Percentiles rank a stretch among this genome's conserved stretches.
phyloP scores from a whole-genome alignment of 1,284 basidiomycete species.

The Vanrija pseudolonga region DNA sequence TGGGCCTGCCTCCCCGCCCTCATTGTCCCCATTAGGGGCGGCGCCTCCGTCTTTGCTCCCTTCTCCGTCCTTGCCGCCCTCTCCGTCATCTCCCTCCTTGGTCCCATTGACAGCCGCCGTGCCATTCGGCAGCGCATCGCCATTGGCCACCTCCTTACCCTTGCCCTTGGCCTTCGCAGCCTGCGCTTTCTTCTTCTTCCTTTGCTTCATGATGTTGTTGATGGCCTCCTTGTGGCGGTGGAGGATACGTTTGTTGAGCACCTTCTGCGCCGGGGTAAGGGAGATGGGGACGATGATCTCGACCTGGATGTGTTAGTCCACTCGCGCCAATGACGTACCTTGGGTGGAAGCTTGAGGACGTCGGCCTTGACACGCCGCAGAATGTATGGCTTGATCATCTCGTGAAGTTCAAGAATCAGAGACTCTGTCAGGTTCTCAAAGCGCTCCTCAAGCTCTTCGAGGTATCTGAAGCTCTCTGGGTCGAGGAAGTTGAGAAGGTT shows the following conservation, averaged over 20 bases:
- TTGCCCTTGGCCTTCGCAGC: neutral
- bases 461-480: constrained; percentile 56
- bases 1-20: too few relatives aligned
- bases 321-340: constrained; percentile 55
- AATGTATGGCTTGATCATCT: constrained; percentile 79
- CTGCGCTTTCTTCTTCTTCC: constrained; percentile 14
- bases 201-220: constrained; percentile 25
- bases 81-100: neutral
- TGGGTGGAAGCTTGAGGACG: constrained; percentile 85
- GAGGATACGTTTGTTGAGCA: constrained; percentile 79
- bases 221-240: constrained; percentile 36
- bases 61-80: neutral
- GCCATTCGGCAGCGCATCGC: neutral
- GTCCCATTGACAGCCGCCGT: neutral
- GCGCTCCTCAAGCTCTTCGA: constrained; percentile 65
- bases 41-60: neutral
- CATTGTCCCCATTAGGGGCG: too few relatives aligned
- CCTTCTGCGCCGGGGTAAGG: constrained; percentile 81
- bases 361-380: constrained; percentile 87
- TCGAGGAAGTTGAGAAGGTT: constrained; percentile 94
- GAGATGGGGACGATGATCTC: constrained; percentile 82
- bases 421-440: constrained; percentile 71
- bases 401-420: constrained; percentile 72
- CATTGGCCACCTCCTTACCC: neutral
- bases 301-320: constrained; percentile 34